Conservation (phyloP, 176 grass and related monocot genomes). For the Phoenix dactylifera region DNA sequence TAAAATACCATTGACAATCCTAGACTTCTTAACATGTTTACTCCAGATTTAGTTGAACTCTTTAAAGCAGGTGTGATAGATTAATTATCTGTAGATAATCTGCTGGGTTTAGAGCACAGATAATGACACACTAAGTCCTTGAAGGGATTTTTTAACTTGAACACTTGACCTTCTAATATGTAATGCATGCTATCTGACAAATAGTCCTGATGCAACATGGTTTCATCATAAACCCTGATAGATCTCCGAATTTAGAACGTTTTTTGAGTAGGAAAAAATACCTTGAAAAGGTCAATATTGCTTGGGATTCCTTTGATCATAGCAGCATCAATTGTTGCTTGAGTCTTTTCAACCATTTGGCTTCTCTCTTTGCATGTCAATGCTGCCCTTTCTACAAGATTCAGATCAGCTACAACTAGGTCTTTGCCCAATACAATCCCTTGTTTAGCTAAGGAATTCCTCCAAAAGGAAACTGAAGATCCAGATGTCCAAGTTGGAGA, state of each 20-base stretch:
- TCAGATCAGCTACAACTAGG: slow-evolving; percentile 81
- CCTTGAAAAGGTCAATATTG: slow-evolving; percentile 99
- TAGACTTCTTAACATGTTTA: too few species aligned
- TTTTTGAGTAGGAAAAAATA: slow-evolving; percentile 13
- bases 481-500: slow-evolving; percentile 66
- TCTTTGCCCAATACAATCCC: slow-evolving; percentile 79
- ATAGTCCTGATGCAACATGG: too few species aligned
- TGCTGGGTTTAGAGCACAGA: too few species aligned
- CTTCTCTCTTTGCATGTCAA: slow-evolving; percentile 73
- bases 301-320: slow-evolving; percentile 97
- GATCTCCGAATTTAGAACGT: background rate
- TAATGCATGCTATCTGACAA: too few species aligned
- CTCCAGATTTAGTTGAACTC: too few species aligned
- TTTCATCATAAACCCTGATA: too few species aligned
- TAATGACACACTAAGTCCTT: too few species aligned
- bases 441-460: slow-evolving; percentile 48
- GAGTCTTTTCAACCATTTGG: slow-evolving; percentile 67
- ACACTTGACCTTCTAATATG: too few species aligned
- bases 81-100: too few species aligned
- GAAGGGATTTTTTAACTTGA: too few species aligned
- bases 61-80: too few species aligned
- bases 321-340: slow-evolving; percentile 85
- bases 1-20: too few species aligned
- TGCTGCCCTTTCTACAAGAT: slow-evolving; percentile 69
- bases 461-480: slow-evolving; percentile 74